phyloP scores from a whole-genome alignment of 352 stramenopile genomes.

The Pythium periplocum region DNA sequence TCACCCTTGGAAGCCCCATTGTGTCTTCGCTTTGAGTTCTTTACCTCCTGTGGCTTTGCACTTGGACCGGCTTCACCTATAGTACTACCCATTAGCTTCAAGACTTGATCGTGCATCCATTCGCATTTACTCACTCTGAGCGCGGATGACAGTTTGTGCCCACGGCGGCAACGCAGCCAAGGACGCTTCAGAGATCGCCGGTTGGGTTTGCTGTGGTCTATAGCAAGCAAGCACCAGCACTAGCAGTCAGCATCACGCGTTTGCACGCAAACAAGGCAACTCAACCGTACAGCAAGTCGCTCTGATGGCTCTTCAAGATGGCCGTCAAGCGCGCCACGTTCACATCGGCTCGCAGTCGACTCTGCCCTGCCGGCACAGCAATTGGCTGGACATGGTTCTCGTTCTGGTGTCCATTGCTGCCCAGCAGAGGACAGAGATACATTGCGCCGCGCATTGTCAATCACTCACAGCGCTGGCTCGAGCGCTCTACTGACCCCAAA shows the following conservation, averaged over 20 bases:
- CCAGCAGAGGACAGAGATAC: conserved; percentile 52
- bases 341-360: not conserved
- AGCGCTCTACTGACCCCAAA: too few relatives aligned
- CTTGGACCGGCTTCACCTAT: too few relatives aligned
- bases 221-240: not conserved
- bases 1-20: too few relatives aligned
- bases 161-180: conserved; percentile 31
- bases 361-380: too few relatives aligned
- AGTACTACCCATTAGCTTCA: too few relatives aligned
- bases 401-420: conserved; percentile 16
- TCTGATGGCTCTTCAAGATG: conserved; percentile 30
- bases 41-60: too few relatives aligned
- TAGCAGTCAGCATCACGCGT: conserved; percentile 2
- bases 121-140: too few relatives aligned
- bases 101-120: too few relatives aligned
- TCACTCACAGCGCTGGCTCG: too few relatives aligned
- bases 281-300: conserved; percentile 32
- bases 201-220: conserved; percentile 6
- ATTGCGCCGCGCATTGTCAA: conserved; percentile 39
- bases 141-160: conserved; percentile 42
- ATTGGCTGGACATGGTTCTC: too few relatives aligned
- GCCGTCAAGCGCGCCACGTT: conserved; percentile 33
- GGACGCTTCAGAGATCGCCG: not conserved
- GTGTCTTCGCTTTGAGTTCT: too few relatives aligned
- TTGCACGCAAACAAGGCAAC: not conserved